Evolutionary conservation across 2,329 filamentous ascomycete species (phyloP).

Genomic region (Fusarium sp.): DNA sequence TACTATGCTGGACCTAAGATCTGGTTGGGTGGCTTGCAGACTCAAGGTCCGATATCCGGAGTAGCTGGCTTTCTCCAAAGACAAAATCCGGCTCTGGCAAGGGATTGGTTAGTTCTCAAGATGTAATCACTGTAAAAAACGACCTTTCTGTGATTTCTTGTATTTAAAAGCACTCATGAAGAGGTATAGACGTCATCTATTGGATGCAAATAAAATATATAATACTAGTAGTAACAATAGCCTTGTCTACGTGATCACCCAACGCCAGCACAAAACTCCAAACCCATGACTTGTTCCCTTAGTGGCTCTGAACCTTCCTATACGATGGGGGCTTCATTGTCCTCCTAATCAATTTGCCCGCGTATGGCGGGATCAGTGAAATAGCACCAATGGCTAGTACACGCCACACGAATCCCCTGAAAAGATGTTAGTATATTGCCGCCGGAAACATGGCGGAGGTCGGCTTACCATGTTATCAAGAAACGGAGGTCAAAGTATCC

Average conservation of each 20-base stretch:
- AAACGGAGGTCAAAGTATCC: conserved; percentile 90
- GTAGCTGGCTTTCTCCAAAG: conserved; percentile 71
- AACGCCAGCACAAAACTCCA: conserved; percentile 37
- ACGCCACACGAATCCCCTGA: conserved; percentile 88
- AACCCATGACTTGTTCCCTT: conserved; percentile 37
- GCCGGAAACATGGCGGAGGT: not conserved
- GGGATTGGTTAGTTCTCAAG: conserved; percentile 67
- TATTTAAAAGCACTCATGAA: conserved; percentile 14
- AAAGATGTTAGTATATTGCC: conserved; percentile 29
- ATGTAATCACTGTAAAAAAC: conserved; percentile 50
- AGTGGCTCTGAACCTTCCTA: conserved; percentile 86
- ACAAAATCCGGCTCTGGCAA: conserved; percentile 52
- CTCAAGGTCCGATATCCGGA: conserved; percentile 80
- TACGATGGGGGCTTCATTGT: conserved; percentile 94
- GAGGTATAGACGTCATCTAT: conserved; percentile 30
- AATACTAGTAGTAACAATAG: conserved; percentile 29
- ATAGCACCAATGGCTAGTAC: conserved; percentile 83
- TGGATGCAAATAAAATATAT: conserved; percentile 25
- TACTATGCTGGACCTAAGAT: conserved; percentile 83
- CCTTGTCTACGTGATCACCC: conserved; percentile 36
- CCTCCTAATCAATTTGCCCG: conserved; percentile 84
- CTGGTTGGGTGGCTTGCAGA: conserved; percentile 78
- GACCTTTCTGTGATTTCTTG: conserved; percentile 13
- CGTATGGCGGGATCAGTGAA: conserved; percentile 87
- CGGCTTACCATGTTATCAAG: conserved; percentile 74